These are phyloP conservation scores for Rutstroemia sp. DNA, from an alignment of 2,329 filamentous ascomycete species.

Conservation along the genomic window DNA sequence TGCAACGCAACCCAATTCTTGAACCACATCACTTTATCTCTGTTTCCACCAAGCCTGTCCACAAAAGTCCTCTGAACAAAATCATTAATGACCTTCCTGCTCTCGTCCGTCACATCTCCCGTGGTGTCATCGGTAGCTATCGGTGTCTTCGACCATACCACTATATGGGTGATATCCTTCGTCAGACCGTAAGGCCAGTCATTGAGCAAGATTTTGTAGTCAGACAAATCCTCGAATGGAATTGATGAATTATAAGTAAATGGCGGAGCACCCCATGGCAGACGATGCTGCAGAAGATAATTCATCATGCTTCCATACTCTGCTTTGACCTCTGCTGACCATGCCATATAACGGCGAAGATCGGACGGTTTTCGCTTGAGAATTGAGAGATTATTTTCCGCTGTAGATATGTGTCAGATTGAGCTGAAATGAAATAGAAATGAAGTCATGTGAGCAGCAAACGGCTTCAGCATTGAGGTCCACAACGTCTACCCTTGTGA, in stretches of 20 bases:
- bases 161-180: slow-evolving; percentile 64
- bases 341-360: slow-evolving; percentile 70
- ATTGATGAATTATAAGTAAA: slow-evolving; percentile 35
- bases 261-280: slow-evolving; percentile 57
- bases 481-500: too few species aligned
- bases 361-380: slow-evolving; percentile 79
- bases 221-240: slow-evolving; percentile 46
- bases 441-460: neutral
- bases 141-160: slow-evolving; percentile 83
- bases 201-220: slow-evolving; percentile 70
- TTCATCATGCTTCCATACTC: slow-evolving; percentile 73
- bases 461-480: too few species aligned
- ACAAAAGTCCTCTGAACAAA: slow-evolving; percentile 68
- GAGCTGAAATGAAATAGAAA: neutral
- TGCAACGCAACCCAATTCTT: slow-evolving; percentile 90
- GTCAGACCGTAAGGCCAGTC: slow-evolving; percentile 89
- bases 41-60: slow-evolving; percentile 42
- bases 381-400: slow-evolving; percentile 56
- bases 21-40: slow-evolving; percentile 66
- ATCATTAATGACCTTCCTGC: slow-evolving; percentile 53
- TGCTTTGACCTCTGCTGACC: slow-evolving; percentile 60
- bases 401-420: slow-evolving; percentile 13
- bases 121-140: slow-evolving; percentile 64
- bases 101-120: slow-evolving; percentile 65
- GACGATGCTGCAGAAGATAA: slow-evolving; percentile 66